These are phyloP conservation scores for Teunomyces panamensis DNA, from an alignment of 805 yeast species.

Conservation along the genomic window DNA sequence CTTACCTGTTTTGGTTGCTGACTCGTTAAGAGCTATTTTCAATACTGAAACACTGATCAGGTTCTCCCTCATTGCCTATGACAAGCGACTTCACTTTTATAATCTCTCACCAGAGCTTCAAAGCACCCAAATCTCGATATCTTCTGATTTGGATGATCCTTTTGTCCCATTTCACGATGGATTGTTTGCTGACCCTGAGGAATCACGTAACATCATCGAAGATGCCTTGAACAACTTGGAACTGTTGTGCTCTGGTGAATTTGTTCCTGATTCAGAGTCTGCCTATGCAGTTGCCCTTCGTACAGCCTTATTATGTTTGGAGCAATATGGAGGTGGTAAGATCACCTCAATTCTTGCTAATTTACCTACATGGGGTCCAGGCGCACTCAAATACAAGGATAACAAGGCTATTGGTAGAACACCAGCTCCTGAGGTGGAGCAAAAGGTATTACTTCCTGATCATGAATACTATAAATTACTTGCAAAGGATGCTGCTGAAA, in stretches of 20 bases:
- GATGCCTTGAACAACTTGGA: slow-evolving; percentile 65
- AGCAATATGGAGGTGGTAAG: slow-evolving; percentile 77
- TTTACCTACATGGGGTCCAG: slow-evolving; percentile 81
- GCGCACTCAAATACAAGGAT: slow-evolving; percentile 52
- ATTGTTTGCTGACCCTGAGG: slow-evolving; percentile 74
- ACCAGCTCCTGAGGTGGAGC: slow-evolving; percentile 42
- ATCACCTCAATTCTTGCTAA: slow-evolving; percentile 64
- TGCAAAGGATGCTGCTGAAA: slow-evolving; percentile 51
- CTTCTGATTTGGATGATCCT: slow-evolving; percentile 71
- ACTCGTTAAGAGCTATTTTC: slow-evolving; percentile 62
- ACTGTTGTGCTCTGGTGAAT: slow-evolving; percentile 33
- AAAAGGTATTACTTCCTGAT: slow-evolving; percentile 55
- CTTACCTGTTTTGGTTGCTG: slow-evolving; percentile 61
- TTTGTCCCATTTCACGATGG: slow-evolving; percentile 81
- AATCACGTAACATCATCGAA: slow-evolving; percentile 61
- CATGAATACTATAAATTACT: slow-evolving; percentile 60
- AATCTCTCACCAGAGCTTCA: slow-evolving; percentile 58
- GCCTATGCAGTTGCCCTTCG: slow-evolving; percentile 78
- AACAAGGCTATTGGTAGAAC: slow-evolving; percentile 37
- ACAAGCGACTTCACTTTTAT: slow-evolving; percentile 68
- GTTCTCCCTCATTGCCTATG: slow-evolving; percentile 74
- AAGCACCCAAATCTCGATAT: slow-evolving; percentile 55
- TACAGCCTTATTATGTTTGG: slow-evolving; percentile 62
- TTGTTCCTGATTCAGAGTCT: slow-evolving; percentile 52
- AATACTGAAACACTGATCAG: slow-evolving; percentile 27